A percentile compares a stretch with the other conserved stretches of the same genome.
Conservation (phyloP, 306 rosid species). For the Casuarina glauca region DNA sequence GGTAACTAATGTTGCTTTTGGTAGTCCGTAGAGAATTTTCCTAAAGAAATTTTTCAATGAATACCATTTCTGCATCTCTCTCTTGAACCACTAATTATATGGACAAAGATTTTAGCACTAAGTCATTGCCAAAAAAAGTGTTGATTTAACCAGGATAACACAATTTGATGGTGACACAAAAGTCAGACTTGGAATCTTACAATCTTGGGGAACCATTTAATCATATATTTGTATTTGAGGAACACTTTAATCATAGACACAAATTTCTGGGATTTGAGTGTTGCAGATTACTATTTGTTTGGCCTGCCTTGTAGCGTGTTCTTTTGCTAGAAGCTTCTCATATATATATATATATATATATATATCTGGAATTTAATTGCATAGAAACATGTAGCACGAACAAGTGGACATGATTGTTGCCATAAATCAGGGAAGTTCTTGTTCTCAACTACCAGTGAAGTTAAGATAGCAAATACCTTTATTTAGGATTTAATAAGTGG, state of each 20-base stretch:
- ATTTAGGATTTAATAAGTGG: conserved; percentile 33
- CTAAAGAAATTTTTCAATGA: neutral
- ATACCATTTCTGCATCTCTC: neutral
- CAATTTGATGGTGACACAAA: neutral
- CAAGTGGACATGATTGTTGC: neutral
- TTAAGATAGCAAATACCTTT: conserved; percentile 21
- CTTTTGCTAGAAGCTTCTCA: no score
- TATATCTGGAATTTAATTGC: no score
- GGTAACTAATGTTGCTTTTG: conserved; percentile 43
- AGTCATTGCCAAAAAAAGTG: neutral
- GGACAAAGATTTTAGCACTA: neutral
- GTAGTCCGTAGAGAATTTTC: neutral
- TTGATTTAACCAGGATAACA: neutral
- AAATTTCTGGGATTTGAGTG: no score
- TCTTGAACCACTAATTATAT: neutral
- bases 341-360: no score
- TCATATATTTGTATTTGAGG: neutral
- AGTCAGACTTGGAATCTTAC: neutral
- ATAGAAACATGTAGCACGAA: no score
- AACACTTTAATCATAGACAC: no score
- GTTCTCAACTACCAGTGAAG: conserved; percentile 19
- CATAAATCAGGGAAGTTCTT: neutral
- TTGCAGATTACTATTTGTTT: no score
- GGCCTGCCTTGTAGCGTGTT: no score
- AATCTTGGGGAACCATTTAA: neutral